Percentiles rank a stretch among this genome's conserved stretches.
Evolutionary conservation across 164 flowering plant genomes (phyloP).

Genomic region (Platanus orientalis): DNA sequence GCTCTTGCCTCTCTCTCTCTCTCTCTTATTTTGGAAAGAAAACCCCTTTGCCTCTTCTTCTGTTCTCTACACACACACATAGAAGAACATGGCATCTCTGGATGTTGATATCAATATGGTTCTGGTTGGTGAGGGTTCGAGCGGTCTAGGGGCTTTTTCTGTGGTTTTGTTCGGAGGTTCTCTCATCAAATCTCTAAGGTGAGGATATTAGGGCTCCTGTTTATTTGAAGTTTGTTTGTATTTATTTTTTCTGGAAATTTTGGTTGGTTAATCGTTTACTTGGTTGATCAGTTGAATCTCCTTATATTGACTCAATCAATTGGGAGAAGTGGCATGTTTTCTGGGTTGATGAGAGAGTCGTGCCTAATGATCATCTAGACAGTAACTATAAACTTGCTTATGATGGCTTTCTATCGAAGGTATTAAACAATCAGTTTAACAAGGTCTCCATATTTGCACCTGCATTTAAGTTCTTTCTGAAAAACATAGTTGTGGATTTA

Average conservation of each 20-base stretch:
- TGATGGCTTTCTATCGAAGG: slow-evolving; percentile 75
- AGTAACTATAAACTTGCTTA: slow-evolving; percentile 77
- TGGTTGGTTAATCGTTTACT: slow-evolving; percentile 13
- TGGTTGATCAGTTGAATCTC: slow-evolving; percentile 42
- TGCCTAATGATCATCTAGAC: slow-evolving; percentile 59
- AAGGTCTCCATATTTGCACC: too few relatives aligned
- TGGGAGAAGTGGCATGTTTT: slow-evolving; percentile 84
- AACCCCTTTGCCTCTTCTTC: too few relatives aligned
- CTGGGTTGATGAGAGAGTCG: slow-evolving; percentile 90
- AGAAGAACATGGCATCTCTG: slow-evolving; percentile 28
- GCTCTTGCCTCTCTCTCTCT: too few relatives aligned
- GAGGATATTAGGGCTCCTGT: neutral
- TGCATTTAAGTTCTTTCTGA: too few relatives aligned
- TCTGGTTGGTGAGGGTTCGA: slow-evolving; percentile 43
- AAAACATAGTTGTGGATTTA: too few relatives aligned
- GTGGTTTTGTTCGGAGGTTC: slow-evolving; percentile 79
- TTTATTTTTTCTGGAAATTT: neutral
- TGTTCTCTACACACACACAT: too few relatives aligned
- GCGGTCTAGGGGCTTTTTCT: slow-evolving; percentile 62
- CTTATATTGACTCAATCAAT: slow-evolving; percentile 47
- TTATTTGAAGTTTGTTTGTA: neutral
- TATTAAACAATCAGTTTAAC: too few relatives aligned
- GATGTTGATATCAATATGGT: slow-evolving; percentile 40
- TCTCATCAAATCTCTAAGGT: slow-evolving; percentile 60
- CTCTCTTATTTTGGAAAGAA: too few relatives aligned